Base-by-base conservation (phyloP, 2,329 filamentous ascomycete species). In the Fonsecaea multimorphosa region DNA sequence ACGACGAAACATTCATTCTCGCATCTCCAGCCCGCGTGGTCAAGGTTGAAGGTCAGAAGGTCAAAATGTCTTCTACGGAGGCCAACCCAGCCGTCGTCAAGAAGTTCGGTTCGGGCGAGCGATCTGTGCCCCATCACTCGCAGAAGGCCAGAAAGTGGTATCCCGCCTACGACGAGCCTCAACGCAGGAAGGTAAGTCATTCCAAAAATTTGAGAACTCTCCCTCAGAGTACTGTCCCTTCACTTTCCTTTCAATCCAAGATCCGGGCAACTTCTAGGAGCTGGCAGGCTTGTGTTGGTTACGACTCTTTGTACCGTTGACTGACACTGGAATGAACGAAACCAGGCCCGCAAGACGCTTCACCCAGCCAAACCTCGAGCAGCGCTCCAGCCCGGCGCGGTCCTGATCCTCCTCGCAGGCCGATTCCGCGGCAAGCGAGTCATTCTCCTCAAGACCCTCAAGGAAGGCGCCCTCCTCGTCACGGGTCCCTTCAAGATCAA, bases 401-500 rank as follows among this genome's bases (percentile, higher is more conserved):
- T 99, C 81, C 91, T 99, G 81, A 99, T 99, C 85, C 92, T 99
- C 82, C 93, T 99, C 81, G 95, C 95, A 82, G 95, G 95, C 79
- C 95, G 95, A 80, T 99, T 98, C 92, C 94, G 95, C 78, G 95
- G 95, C 88, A 99, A 99, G 93, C 95, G 95, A 82, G 95, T 99
- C 79, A 87, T 99, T 79, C 93, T 98, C 85, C 91, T 99, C 82
- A 98, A 98, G 90, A 88, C 90, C 84, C 93, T 99, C 79, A 87
- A 92, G 80, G 92, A 97, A 86, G 95, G 95, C 85, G 92, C 97
- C 74, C 93, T 99, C 82, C 92, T 99, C 82, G 93, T 99, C 78
- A 99, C 95, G 80, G 95, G 95, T 78, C 95, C 95, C 81, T 99
- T 98, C 91, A 99, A 98, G 91, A 91, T 99, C 86, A 99, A 99